Evolutionary conservation across 257 asterid species (phyloP).

Genomic region (Solanum verrucosum): DNA sequence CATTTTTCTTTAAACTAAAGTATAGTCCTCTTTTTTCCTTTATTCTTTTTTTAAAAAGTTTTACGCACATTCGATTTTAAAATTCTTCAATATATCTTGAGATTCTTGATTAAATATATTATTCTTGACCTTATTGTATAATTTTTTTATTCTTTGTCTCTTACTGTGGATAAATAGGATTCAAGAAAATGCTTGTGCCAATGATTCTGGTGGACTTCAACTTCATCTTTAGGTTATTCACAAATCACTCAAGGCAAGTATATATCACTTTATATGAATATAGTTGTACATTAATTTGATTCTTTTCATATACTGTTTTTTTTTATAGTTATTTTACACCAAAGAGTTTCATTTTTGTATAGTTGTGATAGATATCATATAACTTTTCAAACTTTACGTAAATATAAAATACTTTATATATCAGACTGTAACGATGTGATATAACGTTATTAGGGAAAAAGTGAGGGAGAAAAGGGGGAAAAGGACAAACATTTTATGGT

Average conservation of each 20-base stretch:
- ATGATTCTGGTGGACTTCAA: background rate
- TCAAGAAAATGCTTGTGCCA: background rate
- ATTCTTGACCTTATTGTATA: background rate
- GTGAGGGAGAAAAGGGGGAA: background rate
- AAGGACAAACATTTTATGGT: background rate
- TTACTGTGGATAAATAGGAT: background rate
- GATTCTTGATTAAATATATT: background rate
- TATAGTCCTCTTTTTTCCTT: background rate
- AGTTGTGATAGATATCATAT: background rate
- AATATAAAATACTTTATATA: background rate
- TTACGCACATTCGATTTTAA: background rate
- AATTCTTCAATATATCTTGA: background rate
- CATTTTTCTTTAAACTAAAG: background rate
- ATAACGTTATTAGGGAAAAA: background rate
- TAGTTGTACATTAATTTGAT: background rate
- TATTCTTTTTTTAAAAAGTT: background rate
- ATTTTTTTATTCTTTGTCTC: background rate
- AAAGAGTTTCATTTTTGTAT: background rate
- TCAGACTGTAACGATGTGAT: background rate
- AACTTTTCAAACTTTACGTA: too few species aligned
- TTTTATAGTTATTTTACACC: background rate
- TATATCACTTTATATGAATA: background rate
- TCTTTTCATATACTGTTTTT: background rate
- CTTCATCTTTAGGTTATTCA: background rate
- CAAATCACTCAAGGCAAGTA: background rate